Conservation (phyloP, 768 basidiomycete species). For the Favolaschia claudopus region DNA sequence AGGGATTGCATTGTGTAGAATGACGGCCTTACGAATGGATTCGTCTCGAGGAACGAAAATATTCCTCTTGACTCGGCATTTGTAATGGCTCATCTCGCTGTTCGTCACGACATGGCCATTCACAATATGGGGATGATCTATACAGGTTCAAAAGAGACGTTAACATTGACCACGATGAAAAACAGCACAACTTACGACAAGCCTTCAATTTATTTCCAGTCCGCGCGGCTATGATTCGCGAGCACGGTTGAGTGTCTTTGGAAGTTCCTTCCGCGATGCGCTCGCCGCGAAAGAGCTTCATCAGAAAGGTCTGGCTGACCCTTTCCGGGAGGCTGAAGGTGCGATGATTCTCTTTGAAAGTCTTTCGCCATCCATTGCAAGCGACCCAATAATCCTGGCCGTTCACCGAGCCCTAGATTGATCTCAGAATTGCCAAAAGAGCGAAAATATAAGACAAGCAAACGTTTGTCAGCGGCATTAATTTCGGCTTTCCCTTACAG, state of each 20-base stretch:
- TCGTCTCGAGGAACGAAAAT: too few species aligned
- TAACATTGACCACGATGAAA: too few species aligned
- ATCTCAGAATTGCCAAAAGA: not conserved
- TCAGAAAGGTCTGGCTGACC: not conserved
- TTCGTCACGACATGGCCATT: too few species aligned
- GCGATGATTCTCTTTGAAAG: slow-evolving; percentile 3
- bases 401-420: not conserved
- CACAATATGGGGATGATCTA: too few species aligned
- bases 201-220: too few species aligned
- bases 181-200: too few species aligned
- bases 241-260: not conserved
- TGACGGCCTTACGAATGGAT: too few species aligned
- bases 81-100: too few species aligned
- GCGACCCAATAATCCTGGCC: not conserved
- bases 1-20: too few species aligned
- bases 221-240: not conserved
- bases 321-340: not conserved
- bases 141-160: too few species aligned
- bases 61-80: too few species aligned
- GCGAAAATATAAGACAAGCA: not conserved
- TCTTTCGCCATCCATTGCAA: not conserved
- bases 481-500: not conserved
- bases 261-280: not conserved
- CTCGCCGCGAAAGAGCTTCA: not conserved
- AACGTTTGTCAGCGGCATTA: not conserved